These are phyloP conservation scores for Mallotus japonicus DNA, from an alignment of 441 rosid genomes.

Conservation along the genomic window DNA sequence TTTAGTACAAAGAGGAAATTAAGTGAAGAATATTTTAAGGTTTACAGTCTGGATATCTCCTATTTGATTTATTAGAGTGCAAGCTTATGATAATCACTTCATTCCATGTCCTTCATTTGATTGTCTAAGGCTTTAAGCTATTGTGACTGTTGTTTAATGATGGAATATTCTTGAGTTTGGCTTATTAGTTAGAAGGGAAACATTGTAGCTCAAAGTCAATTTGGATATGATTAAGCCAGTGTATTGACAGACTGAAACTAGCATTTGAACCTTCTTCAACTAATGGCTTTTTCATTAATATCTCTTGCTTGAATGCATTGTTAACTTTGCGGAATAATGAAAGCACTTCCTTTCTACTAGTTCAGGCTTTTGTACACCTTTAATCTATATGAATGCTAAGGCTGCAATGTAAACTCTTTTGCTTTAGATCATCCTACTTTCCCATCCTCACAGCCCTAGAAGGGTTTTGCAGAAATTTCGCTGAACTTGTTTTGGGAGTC, in stretches of 20 bases:
- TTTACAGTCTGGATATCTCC: background rate
- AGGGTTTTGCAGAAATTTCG: no score
- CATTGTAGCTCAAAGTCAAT: background rate
- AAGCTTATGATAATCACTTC: background rate
- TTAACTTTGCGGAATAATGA: background rate
- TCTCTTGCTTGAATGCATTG: background rate
- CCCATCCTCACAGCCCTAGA: no score
- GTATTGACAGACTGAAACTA: background rate
- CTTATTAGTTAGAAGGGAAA: background rate
- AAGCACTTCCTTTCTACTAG: no score
- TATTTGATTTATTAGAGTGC: background rate
- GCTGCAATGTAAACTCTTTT: no score
- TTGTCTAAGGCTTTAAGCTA: background rate
- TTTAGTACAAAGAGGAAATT: constrained; percentile 24
- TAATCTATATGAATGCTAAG: no score
- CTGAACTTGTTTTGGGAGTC: no score
- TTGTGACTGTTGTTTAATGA: background rate
- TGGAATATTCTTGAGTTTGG: background rate
- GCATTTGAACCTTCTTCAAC: background rate
- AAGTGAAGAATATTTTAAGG: constrained; percentile 2
- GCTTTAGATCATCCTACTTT: no score
- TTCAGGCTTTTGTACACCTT: no score
- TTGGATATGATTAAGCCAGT: background rate
- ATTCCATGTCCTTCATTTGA: background rate
- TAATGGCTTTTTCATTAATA: background rate